These are phyloP conservation scores for Danielia reshetovae DNA, from an alignment of 805 yeast species.

Conservation along the genomic window DNA sequence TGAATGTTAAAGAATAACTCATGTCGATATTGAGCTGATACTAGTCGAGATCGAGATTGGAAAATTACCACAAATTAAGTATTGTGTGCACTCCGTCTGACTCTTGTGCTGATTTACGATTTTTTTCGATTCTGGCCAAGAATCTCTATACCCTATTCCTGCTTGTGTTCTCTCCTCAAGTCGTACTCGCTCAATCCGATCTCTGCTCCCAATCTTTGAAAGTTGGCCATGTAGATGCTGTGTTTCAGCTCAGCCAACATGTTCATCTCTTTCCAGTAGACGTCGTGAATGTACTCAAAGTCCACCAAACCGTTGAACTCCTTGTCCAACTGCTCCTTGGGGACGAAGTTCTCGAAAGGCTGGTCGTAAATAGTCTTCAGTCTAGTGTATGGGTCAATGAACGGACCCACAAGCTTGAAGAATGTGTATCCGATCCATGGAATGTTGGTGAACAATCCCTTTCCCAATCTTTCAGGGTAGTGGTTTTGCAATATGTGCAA, in stretches of 20 bases:
- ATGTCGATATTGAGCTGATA: conserved; percentile 1
- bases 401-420: conserved; percentile 22
- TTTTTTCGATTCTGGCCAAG: no score
- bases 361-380: conserved; percentile 56
- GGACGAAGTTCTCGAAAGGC: conserved; percentile 53
- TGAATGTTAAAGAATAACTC: conserved; percentile 14
- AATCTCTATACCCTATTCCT: not conserved
- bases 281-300: conserved; percentile 49
- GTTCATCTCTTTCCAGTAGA: conserved; percentile 51
- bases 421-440: conserved; percentile 20
- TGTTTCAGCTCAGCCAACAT: conserved; percentile 38
- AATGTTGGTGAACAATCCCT: conserved; percentile 19
- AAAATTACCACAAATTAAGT: no score
- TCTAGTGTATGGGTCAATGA: conserved; percentile 56
- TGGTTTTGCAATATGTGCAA: conserved; percentile 19
- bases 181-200: conserved; percentile 58
- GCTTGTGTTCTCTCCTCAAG: conserved; percentile 26
- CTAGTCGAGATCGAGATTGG: no score
- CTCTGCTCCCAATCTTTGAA: conserved; percentile 40
- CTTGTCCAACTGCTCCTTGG: conserved; percentile 48
- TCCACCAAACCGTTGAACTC: conserved; percentile 48
- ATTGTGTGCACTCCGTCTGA: no score
- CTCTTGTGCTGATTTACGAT: no score
- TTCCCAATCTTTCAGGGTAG: conserved; percentile 19
- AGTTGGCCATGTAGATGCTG: conserved; percentile 30